Evolutionary conservation across 768 basidiomycete species (phyloP).

Genomic region (Leccinum ochraceum): DNA sequence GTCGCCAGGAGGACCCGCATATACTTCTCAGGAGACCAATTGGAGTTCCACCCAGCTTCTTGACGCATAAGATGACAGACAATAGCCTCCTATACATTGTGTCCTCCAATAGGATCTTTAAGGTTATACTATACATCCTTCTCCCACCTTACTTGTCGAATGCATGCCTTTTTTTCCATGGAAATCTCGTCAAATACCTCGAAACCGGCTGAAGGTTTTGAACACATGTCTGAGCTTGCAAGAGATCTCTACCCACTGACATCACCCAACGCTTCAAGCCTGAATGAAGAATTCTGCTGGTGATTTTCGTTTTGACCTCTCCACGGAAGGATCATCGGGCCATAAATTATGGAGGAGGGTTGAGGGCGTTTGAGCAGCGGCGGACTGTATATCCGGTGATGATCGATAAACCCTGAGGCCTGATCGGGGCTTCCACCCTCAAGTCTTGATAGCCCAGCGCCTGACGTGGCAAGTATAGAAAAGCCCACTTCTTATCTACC

Average conservation of each 20-base stretch:
- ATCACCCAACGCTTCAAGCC: slow-evolving; percentile 11
- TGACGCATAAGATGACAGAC: slow-evolving; percentile 1
- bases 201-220: not conserved
- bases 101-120: not conserved
- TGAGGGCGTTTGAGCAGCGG: slow-evolving; percentile 1
- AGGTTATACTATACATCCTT: slow-evolving; percentile 8
- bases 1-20: slow-evolving; percentile 1
- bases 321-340: slow-evolving; percentile 1
- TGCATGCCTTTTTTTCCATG: slow-evolving; percentile 5
- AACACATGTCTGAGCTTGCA: not conserved
- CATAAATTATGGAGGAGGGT: not conserved
- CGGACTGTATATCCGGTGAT: slow-evolving; percentile 1
- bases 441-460: not conserved
- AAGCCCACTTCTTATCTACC: not conserved
- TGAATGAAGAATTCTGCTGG: not conserved
- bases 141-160: slow-evolving; percentile 1
- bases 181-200: slow-evolving; percentile 8
- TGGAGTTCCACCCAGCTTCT: not conserved
- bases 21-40: slow-evolving; percentile 6
- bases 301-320: slow-evolving; percentile 3
- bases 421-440: not conserved
- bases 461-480: slow-evolving; percentile 1
- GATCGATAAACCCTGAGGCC: slow-evolving; percentile 1
- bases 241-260: not conserved
- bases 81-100: not conserved